These are phyloP conservation scores for Fusarium sp. DNA, from an alignment of 2,329 filamentous ascomycete genomes.

Conservation along the genomic window DNA sequence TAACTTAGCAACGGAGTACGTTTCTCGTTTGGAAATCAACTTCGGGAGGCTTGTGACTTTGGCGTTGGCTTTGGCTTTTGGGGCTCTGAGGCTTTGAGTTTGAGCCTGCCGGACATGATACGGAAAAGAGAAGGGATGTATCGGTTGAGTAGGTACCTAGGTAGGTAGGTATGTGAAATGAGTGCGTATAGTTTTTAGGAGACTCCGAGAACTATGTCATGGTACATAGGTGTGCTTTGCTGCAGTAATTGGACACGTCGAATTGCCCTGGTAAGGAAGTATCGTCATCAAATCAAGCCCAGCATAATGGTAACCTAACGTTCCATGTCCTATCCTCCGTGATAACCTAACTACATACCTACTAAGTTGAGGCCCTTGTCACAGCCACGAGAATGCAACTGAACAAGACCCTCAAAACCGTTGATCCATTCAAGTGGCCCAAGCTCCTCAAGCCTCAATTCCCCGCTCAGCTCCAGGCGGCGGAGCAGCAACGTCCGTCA, in stretches of 20 bases:
- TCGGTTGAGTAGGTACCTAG: not conserved
- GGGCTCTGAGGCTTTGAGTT: not conserved
- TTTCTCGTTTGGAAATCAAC: constrained; percentile 19
- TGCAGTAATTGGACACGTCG: not conserved
- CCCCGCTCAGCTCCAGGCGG: constrained; percentile 23
- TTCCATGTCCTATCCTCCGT: not conserved
- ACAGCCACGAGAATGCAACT: constrained; percentile 19
- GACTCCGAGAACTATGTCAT: not conserved
- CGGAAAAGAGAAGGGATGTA: not conserved
- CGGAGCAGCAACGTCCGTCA: constrained; percentile 8
- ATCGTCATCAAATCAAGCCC: not conserved
- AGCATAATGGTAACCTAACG: not conserved
- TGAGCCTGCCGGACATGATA: constrained; percentile 4
- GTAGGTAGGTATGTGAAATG: constrained; percentile 1
- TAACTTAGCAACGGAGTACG: constrained; percentile 2
- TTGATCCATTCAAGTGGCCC: constrained; percentile 18
- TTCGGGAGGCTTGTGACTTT: constrained; percentile 6
- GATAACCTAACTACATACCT: not conserved
- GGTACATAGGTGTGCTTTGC: not conserved
- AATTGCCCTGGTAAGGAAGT: not conserved
- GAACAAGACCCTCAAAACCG: not conserved
- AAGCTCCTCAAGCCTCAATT: constrained; percentile 29
- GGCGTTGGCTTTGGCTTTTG: not conserved
- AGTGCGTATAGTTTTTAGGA: not conserved
- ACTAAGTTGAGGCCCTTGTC: constrained; percentile 8